Evolutionary conservation across 305 asterid species (phyloP).

Genomic region (Solanum chacoense): DNA sequence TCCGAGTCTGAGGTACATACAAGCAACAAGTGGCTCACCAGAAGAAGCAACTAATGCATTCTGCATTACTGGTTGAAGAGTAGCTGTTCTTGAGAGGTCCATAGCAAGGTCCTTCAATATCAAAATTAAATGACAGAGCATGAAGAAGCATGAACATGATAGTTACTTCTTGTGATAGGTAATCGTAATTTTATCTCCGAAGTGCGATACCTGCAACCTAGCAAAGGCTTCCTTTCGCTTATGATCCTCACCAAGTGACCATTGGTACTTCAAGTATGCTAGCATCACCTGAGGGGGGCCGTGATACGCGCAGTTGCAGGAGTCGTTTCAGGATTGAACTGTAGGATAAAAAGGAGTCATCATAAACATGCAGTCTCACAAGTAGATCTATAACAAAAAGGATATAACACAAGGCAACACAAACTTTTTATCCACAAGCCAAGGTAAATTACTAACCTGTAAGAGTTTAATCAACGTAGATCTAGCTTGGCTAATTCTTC

Average conservation of each 20-base stretch:
- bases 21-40: slow-evolving; percentile 70
- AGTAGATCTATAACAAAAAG: not conserved
- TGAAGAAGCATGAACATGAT: not conserved
- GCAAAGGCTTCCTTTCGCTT: slow-evolving; percentile 78
- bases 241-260: slow-evolving; percentile 96
- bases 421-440: slow-evolving; percentile 2
- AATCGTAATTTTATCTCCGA: slow-evolving; percentile 5
- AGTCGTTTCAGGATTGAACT: slow-evolving; percentile 92
- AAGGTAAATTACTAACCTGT: slow-evolving; percentile 46
- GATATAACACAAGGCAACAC: not conserved
- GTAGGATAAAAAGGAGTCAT: slow-evolving; percentile 11
- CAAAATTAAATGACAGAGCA: slow-evolving; percentile 9
- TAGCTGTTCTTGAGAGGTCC: slow-evolving; percentile 66
- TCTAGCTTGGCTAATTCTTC: slow-evolving; percentile 93
- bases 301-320: slow-evolving; percentile 69
- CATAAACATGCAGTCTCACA: not conserved
- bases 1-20: slow-evolving; percentile 78
- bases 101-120: slow-evolving; percentile 67
- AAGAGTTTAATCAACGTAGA: slow-evolving; percentile 83
- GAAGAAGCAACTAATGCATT: slow-evolving; percentile 43
- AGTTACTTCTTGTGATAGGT: not conserved
- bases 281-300: slow-evolving; percentile 94
- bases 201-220: slow-evolving; percentile 64
- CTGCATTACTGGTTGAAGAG: slow-evolving; percentile 52
- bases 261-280: slow-evolving; percentile 87